Percentiles rank a stretch among this genome's conserved stretches.
Conservation (phyloP, 768 basidiomycete genomes). For the Lyophyllum decastes region DNA sequence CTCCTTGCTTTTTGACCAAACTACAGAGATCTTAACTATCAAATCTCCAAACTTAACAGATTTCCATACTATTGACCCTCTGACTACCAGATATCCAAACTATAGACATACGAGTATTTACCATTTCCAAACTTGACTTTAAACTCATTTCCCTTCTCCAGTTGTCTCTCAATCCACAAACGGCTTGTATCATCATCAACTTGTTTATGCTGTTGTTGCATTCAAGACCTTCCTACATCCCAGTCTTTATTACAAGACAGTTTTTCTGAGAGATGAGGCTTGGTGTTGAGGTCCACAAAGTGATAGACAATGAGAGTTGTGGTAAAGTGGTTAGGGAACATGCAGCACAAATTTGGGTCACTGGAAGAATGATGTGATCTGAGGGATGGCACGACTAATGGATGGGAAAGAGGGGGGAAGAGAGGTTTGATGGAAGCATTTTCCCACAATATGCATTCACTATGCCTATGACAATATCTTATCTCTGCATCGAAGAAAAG, state of each 20-base stretch:
- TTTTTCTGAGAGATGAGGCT: constrained; percentile 20
- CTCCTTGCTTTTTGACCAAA: too few species aligned
- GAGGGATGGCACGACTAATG: background rate
- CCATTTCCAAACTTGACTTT: too few species aligned
- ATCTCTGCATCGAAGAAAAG: background rate
- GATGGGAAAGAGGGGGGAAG: background rate
- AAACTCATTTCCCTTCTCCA: too few species aligned
- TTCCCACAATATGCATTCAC: background rate
- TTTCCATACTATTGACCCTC: too few species aligned
- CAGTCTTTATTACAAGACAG: constrained; percentile 18
- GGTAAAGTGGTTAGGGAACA: background rate
- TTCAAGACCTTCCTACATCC: too few species aligned
- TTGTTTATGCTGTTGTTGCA: too few species aligned
- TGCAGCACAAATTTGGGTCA: background rate
- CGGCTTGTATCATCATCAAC: too few species aligned
- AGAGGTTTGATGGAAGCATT: background rate
- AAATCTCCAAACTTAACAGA: too few species aligned
- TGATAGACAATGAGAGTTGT: constrained; percentile 9
- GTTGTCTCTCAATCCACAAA: too few species aligned
- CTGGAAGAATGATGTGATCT: constrained; percentile 2
- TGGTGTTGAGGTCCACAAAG: constrained; percentile 9
- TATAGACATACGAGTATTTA: too few species aligned
- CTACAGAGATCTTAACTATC: too few species aligned
- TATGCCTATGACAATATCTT: background rate
- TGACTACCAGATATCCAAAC: too few species aligned